Conservation (phyloP, 371 early-diverging fungal species). For the Mortierella sp. region DNA sequence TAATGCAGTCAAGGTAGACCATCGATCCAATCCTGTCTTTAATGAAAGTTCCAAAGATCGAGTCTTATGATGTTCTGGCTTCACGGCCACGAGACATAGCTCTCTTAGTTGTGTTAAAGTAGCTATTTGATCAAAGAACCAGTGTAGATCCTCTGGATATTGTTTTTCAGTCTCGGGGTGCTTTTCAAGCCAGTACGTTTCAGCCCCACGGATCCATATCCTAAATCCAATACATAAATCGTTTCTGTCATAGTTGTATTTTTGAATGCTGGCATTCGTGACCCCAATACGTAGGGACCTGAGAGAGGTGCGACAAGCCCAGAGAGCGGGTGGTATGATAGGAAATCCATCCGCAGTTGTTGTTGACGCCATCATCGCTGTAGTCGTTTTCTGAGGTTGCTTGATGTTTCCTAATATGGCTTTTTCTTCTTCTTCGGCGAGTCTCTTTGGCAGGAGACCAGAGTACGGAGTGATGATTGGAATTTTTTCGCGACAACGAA, state of each 20-base stretch:
- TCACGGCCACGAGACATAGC: constrained; percentile 9
- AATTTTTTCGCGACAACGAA: constrained; percentile 4
- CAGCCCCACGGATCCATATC: background rate
- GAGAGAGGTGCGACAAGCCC: constrained; percentile 1
- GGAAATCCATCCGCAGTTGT: background rate
- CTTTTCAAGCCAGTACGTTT: background rate
- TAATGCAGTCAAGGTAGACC: constrained; percentile 7
- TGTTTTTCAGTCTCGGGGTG: background rate
- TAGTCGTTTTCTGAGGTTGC: background rate
- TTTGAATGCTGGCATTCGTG: background rate
- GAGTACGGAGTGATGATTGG: background rate
- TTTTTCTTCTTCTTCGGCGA: background rate
- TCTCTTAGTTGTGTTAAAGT: constrained; percentile 4
- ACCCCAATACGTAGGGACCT: background rate
- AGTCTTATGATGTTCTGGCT: background rate
- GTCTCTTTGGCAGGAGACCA: constrained; percentile 1
- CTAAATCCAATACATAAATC: background rate
- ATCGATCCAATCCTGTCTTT: constrained; percentile 10
- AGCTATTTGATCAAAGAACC: constrained; percentile 12
- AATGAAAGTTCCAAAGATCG: constrained; percentile 9
- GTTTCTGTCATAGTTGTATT: too few species aligned
- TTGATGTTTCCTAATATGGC: background rate
- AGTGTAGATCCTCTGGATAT: constrained; percentile 4
- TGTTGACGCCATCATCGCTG: background rate
- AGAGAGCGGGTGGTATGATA: background rate